phyloP scores from a whole-genome alignment of 306 rosid genomes.

The Heteromeles arbutifolia region DNA sequence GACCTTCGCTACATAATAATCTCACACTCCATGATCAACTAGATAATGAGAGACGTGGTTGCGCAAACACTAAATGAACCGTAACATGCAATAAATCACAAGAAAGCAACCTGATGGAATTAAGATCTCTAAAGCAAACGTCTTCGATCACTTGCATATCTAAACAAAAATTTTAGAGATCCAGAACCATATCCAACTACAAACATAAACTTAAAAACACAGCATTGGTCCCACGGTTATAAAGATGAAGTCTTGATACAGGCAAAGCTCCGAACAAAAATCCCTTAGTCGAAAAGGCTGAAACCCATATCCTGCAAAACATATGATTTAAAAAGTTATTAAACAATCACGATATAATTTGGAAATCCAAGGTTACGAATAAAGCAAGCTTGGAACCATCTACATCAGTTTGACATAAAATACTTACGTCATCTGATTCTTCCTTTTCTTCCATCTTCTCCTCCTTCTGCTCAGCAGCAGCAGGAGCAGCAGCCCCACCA shows the following conservation, averaged over 20 bases:
- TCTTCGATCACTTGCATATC: not conserved
- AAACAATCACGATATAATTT: not conserved
- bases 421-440: conserved; percentile 67
- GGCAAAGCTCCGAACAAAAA: not conserved
- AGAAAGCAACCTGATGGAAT: not conserved
- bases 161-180: not conserved
- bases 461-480: conserved; percentile 62
- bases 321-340: not conserved
- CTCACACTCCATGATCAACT: too few relatives aligned
- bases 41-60: too few relatives aligned
- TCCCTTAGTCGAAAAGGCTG: conserved; percentile 52
- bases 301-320: conserved; percentile 70
- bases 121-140: not conserved
- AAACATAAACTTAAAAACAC: not conserved
- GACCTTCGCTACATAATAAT: too few relatives aligned
- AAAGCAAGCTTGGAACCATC: conserved; percentile 1
- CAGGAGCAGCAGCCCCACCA: conserved; percentile 32
- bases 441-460: conserved; percentile 78
- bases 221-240: not conserved
- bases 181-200: not conserved
- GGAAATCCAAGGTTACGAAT: not conserved
- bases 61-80: too few relatives aligned
- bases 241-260: not conserved
- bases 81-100: too few relatives aligned
- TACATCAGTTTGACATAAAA: not conserved